These are phyloP conservation scores for Coccinonectria pachysandricola DNA, from an alignment of 2,329 filamentous ascomycete genomes.

Conservation along the genomic window DNA sequence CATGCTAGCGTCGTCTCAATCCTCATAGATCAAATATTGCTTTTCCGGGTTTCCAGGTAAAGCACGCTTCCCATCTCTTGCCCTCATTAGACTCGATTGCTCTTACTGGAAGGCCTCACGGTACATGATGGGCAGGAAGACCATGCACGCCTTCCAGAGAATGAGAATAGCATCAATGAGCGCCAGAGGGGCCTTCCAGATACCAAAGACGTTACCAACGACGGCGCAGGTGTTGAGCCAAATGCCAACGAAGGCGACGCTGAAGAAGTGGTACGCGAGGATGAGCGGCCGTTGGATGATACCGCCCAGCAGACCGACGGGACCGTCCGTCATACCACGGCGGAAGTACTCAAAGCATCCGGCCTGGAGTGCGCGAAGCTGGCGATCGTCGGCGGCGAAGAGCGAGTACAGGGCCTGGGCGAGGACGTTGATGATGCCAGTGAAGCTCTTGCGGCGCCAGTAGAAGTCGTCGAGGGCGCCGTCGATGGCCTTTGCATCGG, in stretches of 20 bases:
- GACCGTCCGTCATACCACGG: constrained; percentile 63
- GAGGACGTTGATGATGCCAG: constrained; percentile 92
- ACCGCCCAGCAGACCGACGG: constrained; percentile 71
- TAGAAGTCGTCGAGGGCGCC: constrained; percentile 67
- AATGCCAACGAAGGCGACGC: constrained; percentile 79
- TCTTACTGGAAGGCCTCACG: constrained; percentile 40
- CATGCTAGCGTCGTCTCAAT: too few relatives aligned
- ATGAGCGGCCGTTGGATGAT: constrained; percentile 67
- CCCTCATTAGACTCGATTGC: background rate
- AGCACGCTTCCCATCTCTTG: too few relatives aligned
- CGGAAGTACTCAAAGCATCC: constrained; percentile 94
- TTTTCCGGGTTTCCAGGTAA: too few relatives aligned
- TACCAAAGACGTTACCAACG: constrained; percentile 26
- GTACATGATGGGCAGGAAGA: constrained; percentile 75
- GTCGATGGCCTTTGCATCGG: constrained; percentile 55
- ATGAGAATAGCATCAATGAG: constrained; percentile 57
- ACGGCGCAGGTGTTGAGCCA: constrained; percentile 46
- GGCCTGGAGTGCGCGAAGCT: constrained; percentile 69
- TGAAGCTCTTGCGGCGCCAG: constrained; percentile 74
- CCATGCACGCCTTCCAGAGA: constrained; percentile 69
- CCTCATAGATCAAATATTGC: too few relatives aligned
- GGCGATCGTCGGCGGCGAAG: constrained; percentile 73
- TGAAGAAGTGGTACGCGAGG: constrained; percentile 89
- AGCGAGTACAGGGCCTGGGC: constrained; percentile 86
- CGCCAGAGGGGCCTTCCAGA: constrained; percentile 45